These are phyloP conservation scores for Boletus rubescentipes DNA, from an alignment of 768 basidiomycete genomes.

Conservation along the genomic window DNA sequence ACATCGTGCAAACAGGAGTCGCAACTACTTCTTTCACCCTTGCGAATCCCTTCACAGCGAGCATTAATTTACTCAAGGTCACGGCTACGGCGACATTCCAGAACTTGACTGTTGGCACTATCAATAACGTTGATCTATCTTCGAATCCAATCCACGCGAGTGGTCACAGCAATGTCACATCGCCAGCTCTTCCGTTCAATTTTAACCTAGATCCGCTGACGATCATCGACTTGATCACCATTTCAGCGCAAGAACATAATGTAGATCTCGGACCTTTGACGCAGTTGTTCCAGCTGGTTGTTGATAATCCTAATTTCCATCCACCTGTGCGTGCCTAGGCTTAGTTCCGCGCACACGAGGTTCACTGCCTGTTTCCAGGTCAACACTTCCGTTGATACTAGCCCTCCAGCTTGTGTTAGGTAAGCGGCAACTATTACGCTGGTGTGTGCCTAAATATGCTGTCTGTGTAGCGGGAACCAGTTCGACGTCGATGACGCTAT, in stretches of 20 bases:
- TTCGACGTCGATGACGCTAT: conserved; percentile 62
- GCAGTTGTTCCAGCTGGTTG: conserved; percentile 52
- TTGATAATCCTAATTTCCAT: conserved; percentile 49
- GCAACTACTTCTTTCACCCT: conserved; percentile 59
- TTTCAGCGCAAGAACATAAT: conserved; percentile 49
- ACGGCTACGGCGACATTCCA: conserved; percentile 55
- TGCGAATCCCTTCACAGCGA: conserved; percentile 70
- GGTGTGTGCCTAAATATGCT: conserved; percentile 2
- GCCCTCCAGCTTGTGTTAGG: conserved; percentile 59
- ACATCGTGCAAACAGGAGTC: conserved; percentile 61
- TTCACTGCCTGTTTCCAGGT: conserved; percentile 37
- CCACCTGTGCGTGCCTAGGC: conserved; percentile 42
- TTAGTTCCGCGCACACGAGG: background rate
- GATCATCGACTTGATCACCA: conserved; percentile 56
- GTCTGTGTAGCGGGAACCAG: conserved; percentile 53
- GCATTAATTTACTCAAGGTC: conserved; percentile 60
- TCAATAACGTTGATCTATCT: conserved; percentile 54
- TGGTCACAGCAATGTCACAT: conserved; percentile 59
- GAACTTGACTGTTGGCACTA: conserved; percentile 55
- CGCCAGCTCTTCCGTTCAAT: conserved; percentile 54
- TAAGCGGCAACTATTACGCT: conserved; percentile 18
- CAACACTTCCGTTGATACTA: conserved; percentile 52
- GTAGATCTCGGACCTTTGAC: conserved; percentile 63
- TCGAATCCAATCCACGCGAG: conserved; percentile 56
- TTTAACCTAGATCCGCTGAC: conserved; percentile 64